Conservation (phyloP, 768 basidiomycete species). For the Amanita rubescens region DNA sequence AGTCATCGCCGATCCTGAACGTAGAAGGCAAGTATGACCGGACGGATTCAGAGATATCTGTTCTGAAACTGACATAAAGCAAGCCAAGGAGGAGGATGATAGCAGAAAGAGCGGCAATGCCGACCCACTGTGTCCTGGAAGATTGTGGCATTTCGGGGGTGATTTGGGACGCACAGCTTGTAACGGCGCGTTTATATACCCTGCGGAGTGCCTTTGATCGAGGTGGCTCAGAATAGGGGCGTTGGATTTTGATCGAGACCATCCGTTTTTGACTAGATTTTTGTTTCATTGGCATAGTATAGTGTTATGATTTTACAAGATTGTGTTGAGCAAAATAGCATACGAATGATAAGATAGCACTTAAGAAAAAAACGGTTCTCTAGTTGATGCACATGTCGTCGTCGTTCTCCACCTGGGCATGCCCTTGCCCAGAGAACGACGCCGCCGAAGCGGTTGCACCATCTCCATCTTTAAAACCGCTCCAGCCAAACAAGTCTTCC, state of each 20-base stretch:
- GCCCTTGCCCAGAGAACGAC: background rate
- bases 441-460: background rate
- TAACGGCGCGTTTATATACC: background rate
- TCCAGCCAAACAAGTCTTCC: conserved; percentile 33
- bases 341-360: background rate
- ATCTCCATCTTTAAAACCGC: conserved; percentile 23
- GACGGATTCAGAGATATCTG: background rate
- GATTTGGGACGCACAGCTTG: too few relatives aligned
- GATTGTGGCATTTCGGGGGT: background rate
- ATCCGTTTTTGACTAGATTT: background rate
- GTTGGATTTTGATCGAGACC: background rate
- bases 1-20: background rate
- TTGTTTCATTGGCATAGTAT: background rate
- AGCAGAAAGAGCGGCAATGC: conserved; percentile 1
- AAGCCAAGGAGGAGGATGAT: background rate
- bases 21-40: background rate
- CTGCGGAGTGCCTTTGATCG: background rate
- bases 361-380: background rate
- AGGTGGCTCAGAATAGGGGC: background rate
- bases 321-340: background rate
- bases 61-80: background rate
- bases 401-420: conserved; percentile 14
- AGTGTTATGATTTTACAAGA: background rate
- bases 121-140: background rate
- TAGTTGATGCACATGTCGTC: conserved; percentile 27